Evolutionary conservation across 176 grass and related monocot species (phyloP).

Genomic region (Zoysia pacifica): DNA sequence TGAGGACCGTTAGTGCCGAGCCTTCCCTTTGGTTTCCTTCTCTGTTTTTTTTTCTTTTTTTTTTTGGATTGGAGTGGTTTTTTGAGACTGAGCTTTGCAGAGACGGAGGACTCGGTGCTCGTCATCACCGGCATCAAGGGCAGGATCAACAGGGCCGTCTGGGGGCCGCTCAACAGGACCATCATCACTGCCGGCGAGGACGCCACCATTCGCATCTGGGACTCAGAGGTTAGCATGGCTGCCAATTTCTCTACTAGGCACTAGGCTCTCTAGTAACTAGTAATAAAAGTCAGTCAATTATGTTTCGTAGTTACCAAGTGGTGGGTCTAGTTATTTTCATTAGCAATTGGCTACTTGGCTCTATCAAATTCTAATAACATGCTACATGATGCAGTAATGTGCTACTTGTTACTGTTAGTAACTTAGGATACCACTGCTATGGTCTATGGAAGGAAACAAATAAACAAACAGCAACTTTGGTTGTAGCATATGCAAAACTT

Average conservation of each 20-base stretch:
- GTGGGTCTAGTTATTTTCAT: too few species aligned
- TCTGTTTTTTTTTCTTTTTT: too few species aligned
- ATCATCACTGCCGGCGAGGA: slow-evolving; percentile 93
- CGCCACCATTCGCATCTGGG: slow-evolving; percentile 81
- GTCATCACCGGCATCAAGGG: slow-evolving; percentile 77
- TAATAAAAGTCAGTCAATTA: background rate
- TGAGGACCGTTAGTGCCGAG: slow-evolving; percentile 54
- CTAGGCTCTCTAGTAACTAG: background rate
- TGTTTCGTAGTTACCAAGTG: too few species aligned
- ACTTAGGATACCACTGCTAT: too few species aligned
- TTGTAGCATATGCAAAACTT: too few species aligned
- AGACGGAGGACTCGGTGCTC: slow-evolving; percentile 66
- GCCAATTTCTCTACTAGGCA: background rate
- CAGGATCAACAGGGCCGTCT: slow-evolving; percentile 91
- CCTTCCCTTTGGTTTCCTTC: background rate
- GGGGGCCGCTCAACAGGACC: slow-evolving; percentile 88
- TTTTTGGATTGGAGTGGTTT: background rate
- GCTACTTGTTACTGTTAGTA: too few species aligned
- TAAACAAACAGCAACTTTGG: too few species aligned
- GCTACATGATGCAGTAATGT: too few species aligned
- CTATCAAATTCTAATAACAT: too few species aligned
- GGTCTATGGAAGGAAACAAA: too few species aligned
- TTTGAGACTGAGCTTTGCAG: slow-evolving; percentile 30
- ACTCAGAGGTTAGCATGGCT: slow-evolving; percentile 60
- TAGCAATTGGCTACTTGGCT: too few species aligned